Evolutionary conservation across 2,329 filamentous ascomycete species (phyloP), one percentile per base, ranked within the genome.

Genomic region (Volutella citrinella): DNA sequence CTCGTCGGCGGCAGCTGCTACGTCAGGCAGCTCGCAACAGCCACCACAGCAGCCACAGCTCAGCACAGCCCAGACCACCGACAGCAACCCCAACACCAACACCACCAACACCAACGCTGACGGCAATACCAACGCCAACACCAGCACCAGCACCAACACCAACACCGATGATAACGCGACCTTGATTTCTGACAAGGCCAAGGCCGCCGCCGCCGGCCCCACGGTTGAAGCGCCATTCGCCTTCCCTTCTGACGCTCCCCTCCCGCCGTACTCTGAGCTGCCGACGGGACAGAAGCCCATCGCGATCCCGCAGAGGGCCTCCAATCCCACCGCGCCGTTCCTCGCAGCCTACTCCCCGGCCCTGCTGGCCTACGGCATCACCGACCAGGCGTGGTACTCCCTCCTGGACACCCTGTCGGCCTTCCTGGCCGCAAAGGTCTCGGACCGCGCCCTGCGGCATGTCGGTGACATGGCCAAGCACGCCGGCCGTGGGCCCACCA

Each of bases 361-460:
- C 4, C 59, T 72, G 0, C 59, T 70, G 1, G 41, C 49, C 12
- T 55, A 59, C 21, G 69, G 61, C 24, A 59, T 66, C 36, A 55
- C 61, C 1, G 36, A 53, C 7, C 46, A 54, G n/a, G 53, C 58
- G 0, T 66, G 61, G 60, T 30, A 34, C 8, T 56, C 61, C 0
- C 63, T 65, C 12, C 34, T 65, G 3, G 43, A 56, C 13, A 69
- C 68, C 7, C 48, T 69, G 3, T 72, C 69, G 0, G 68, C 64
- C 2, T 72, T 72, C 37, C 57, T 72, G 6, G 58, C 61, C 0
- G 68, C 68, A 30, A 68, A 60, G 14, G 64, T 71, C 0, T 63
- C 65, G 0, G 62, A 67, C 30, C 60, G 65, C 4, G 68, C 68
- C 6, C 37, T 70, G 13, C 57, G 56, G 19, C 68, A 70, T 38